These are phyloP conservation scores for Ceratocystis harringtonii DNA, from an alignment of 2,329 filamentous ascomycete species.

Conservation along the genomic window DNA sequence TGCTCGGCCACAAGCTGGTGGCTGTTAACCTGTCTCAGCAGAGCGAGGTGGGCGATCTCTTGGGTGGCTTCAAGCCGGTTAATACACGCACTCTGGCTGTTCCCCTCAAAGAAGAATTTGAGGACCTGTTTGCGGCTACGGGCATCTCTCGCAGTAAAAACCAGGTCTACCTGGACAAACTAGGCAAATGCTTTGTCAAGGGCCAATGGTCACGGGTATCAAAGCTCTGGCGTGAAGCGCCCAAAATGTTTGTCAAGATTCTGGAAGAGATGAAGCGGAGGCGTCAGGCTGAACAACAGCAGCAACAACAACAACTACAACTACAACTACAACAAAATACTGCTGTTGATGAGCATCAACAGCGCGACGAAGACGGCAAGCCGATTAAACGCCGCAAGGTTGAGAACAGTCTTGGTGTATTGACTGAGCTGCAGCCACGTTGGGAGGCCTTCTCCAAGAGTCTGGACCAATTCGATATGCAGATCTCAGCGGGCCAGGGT, in stretches of 20 bases:
- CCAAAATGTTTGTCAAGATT: conserved; percentile 69
- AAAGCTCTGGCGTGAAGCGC: conserved; percentile 75
- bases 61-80: conserved; percentile 93
- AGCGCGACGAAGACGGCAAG: conserved; percentile 30
- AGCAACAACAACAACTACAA: conserved; percentile 21
- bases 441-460: conserved; percentile 71
- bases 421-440: conserved; percentile 43
- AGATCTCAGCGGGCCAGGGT: conserved; percentile 42
- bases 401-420: conserved; percentile 48
- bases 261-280: conserved; percentile 39
- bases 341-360: conserved; percentile 20
- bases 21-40: conserved; percentile 96
- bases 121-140: conserved; percentile 71
- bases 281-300: conserved; percentile 26
- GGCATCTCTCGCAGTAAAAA: conserved; percentile 79
- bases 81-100: conserved; percentile 77
- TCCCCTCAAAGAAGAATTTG: conserved; percentile 85
- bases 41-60: conserved; percentile 86
- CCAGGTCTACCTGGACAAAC: conserved; percentile 65
- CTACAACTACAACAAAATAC: conserved; percentile 14
- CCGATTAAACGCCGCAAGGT: conserved; percentile 48
- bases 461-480: conserved; percentile 63
- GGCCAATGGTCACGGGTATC: conserved; percentile 78
- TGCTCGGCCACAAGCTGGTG: conserved; percentile 71
- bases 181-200: conserved; percentile 64